Percentiles rank a stretch among this genome's conserved stretches.
phyloP scores from a whole-genome alignment of 148 eudicot genomes.

The Simmondsia chinensis region DNA sequence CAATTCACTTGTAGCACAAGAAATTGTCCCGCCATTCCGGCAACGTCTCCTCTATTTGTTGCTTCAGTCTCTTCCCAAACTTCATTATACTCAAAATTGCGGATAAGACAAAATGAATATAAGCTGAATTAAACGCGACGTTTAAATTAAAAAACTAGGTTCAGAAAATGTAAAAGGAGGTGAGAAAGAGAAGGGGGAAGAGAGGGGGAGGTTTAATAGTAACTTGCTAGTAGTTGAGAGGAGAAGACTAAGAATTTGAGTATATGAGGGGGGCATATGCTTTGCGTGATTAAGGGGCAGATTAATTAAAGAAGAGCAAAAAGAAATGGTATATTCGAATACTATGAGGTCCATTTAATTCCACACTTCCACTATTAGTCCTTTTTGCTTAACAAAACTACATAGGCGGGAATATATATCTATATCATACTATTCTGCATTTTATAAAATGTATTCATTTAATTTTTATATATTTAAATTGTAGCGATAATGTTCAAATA shows the following conservation, averaged over 20 bases:
- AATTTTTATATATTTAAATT: too few species aligned
- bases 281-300: slow-evolving; percentile 40
- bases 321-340: too few species aligned
- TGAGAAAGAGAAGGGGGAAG: background rate
- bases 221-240: too few species aligned
- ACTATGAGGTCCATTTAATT: too few species aligned
- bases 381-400: too few species aligned
- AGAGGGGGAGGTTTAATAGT: slow-evolving; percentile 6
- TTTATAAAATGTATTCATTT: too few species aligned
- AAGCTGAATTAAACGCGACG: background rate
- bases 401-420: too few species aligned
- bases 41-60: slow-evolving; percentile 62
- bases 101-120: background rate
- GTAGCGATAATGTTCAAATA: too few species aligned
- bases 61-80: slow-evolving; percentile 79
- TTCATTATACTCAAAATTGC: slow-evolving; percentile 30
- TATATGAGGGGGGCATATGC: slow-evolving; percentile 82
- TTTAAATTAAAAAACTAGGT: background rate
- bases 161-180: background rate
- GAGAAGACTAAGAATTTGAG: slow-evolving; percentile 59
- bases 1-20: slow-evolving; percentile 64
- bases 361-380: too few species aligned
- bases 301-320: too few species aligned
- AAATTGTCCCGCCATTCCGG: slow-evolving; percentile 78
- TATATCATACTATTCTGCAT: too few species aligned